Base-by-base conservation (phyloP, 106 monocot species). In the Alisma plantagoaquatica region DNA sequence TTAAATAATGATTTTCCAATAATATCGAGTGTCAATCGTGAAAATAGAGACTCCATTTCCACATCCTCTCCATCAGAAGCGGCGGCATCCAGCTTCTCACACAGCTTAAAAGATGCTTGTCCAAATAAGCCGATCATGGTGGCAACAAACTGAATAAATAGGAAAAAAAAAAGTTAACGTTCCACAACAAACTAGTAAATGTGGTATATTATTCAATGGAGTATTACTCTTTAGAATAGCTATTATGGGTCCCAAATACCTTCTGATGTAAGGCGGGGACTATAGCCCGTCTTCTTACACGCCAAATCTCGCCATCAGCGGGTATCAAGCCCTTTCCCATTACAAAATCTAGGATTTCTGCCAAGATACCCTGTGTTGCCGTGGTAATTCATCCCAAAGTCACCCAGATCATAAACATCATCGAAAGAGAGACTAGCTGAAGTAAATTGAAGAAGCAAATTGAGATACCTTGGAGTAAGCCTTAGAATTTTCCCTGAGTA, bases 241-340 rank as follows among this genome's bases (percentile, higher is more conserved):
- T n/a, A n/a, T n/a, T n/a, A n/a, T n/a, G n/a, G n/a, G n/a, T n/a
- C n/a, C n/a, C 35, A 49, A 51, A 24, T 57, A 90, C 96, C 78
- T 89, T 98, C 46, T 85, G 78, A 81, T 98, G 96, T 60, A 98
- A 71, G 67, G 96, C 81, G 1, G 96, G 96, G 19, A 89, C 89
- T 42, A 98, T 76, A 26, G 81, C 78, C 31, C 85, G 75, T 51
- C 96, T 75, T 46, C 96, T 54, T 16, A 76, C 73, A n/a, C 76
- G 75, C 96, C 96, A 98, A 43, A 82, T 64, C 57, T 85, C 89
- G 17, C 72, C 78, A 35, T 98, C 89, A 28, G 96, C 96, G 27
- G 96, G 89, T 38, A 98, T 98, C 66, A 98, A 85, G 27, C 96
- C 96, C 49, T 64, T 85, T 3, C 96, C 96, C 96, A 98, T 98